A percentile compares a stretch with the other conserved stretches of the same genome.
These are phyloP conservation scores for Jimgerdemannia lactiflua DNA, from an alignment of 192 early-diverging fungal genomes.

Conservation along the genomic window DNA sequence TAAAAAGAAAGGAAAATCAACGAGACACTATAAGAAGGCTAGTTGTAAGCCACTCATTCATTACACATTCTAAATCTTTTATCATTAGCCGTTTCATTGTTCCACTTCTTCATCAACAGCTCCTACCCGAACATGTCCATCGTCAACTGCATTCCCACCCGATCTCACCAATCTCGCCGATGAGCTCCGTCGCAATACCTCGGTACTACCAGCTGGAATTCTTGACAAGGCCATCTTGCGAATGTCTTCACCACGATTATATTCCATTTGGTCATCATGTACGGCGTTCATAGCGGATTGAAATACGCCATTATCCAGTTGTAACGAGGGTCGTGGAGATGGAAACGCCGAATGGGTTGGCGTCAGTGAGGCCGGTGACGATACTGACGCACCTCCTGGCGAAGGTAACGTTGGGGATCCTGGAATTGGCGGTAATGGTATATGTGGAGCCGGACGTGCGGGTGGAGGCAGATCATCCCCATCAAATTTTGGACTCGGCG, in stretches of 20 bases:
- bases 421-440: background rate
- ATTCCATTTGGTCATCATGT: background rate
- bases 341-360: background rate
- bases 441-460: background rate
- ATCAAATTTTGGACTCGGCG: background rate
- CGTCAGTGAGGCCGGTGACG: background rate
- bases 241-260: background rate
- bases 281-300: background rate
- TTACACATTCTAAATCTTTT: background rate
- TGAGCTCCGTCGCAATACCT: background rate
- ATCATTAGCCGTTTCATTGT: background rate
- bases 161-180: background rate
- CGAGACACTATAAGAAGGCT: too few species aligned
- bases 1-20: too few species aligned
- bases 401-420: background rate
- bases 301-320: background rate
- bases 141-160: background rate
- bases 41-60: too few species aligned
- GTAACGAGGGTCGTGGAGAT: background rate
- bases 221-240: background rate
- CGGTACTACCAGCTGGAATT: background rate
- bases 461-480: background rate
- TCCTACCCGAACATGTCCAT: background rate
- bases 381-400: background rate
- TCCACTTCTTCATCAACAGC: too few species aligned